Percentiles rank a stretch among this genome's conserved stretches.
Evolutionary conservation across 495 filamentous ascomycete species (phyloP).

Genomic region (Annulohypoxylon maeteangense): DNA sequence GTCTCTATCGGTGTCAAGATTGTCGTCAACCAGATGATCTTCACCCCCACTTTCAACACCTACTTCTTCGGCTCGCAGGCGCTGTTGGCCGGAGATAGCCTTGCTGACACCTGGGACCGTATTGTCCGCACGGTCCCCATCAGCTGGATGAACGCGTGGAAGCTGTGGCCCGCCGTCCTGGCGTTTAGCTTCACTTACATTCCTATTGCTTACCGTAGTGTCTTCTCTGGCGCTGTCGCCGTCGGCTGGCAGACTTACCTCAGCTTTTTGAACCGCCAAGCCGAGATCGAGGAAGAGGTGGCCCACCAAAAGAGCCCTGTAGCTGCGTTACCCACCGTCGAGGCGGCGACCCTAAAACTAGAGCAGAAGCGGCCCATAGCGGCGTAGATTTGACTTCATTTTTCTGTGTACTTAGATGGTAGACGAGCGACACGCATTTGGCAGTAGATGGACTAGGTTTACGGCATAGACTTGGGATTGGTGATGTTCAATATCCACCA

Average conservation of each 20-base stretch:
- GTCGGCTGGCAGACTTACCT: conserved; percentile 95
- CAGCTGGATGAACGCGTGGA: conserved; percentile 80
- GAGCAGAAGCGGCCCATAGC: conserved; percentile 18
- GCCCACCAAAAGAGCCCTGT: conserved; percentile 17
- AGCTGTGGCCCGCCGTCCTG: conserved; percentile 91
- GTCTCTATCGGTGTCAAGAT: conserved; percentile 80
- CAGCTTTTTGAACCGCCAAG: conserved; percentile 79
- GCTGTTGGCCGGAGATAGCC: conserved; percentile 66
- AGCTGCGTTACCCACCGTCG: conserved; percentile 9
- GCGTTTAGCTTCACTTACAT: conserved; percentile 90
- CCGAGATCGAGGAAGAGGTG: conserved; percentile 61
- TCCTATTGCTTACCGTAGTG: conserved; percentile 76
- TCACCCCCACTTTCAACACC: conserved; percentile 87
- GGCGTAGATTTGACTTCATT: conserved; percentile 1
- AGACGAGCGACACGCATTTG: neutral
- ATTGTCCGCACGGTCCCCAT: conserved; percentile 79
- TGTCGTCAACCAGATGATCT: conserved; percentile 79
- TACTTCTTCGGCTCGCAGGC: conserved; percentile 93
- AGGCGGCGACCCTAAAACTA: conserved; percentile 3
- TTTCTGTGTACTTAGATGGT: neutral
- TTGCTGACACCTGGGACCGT: conserved; percentile 71
- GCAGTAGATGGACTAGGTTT: neutral
- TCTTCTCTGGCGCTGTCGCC: conserved; percentile 81
- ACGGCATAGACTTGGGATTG: conserved; percentile 1
- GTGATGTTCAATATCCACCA: neutral